Base-by-base conservation (phyloP, 1,284 basidiomycete species). In the Wallemia mellicola region DNA sequence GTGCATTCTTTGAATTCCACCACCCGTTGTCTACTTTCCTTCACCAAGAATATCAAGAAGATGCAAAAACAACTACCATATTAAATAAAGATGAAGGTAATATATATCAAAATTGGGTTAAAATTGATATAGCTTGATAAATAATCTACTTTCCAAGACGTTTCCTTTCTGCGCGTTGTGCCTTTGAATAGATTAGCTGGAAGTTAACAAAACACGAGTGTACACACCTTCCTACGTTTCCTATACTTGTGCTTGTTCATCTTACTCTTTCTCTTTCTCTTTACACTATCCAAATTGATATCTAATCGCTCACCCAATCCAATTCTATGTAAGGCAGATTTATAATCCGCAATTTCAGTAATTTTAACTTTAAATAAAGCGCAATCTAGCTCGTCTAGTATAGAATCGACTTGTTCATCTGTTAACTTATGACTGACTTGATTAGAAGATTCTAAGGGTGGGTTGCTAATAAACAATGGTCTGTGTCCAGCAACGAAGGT, bases 221-320 rank as follows among this genome's bases (percentile, higher is more conserved):
- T n/a, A 48, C 38, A 11, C 5, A 48, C 38, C 38, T 48, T 48
- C 38, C 38, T 48, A 48, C 38, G 38, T 22, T 48, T 48, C n/a
- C 38, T 48, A 48, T 48, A 48, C 38, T 48, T 48, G 38, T 48
- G 38, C 38, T 48, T 48, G 38, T 48, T 48, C 38, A 48, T 48
- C 19, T 48, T 48, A 11, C 22, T 48, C n/a, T 48, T 48, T 22
- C 38, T 48, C n/a, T 48, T 48, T n/a, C 38, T 48, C 38, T 48
- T 48, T 15, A 48, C 38, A n/a, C 38, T 48, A n/a, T 48, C 38
- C 14, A 48, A n/a, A 7, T 48, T n/a, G 38, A 48, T 48, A 11
- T 48, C 14, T 11, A 48, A 5, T 5, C 38, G 5, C 19, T 48
- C 38, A n/a, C 38, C 38, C 9, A 48, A n/a, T 11, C 38, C 38